These are phyloP conservation scores for Blastocystis sp. DNA, from an alignment of 352 stramenopile species.

Conservation along the genomic window DNA sequence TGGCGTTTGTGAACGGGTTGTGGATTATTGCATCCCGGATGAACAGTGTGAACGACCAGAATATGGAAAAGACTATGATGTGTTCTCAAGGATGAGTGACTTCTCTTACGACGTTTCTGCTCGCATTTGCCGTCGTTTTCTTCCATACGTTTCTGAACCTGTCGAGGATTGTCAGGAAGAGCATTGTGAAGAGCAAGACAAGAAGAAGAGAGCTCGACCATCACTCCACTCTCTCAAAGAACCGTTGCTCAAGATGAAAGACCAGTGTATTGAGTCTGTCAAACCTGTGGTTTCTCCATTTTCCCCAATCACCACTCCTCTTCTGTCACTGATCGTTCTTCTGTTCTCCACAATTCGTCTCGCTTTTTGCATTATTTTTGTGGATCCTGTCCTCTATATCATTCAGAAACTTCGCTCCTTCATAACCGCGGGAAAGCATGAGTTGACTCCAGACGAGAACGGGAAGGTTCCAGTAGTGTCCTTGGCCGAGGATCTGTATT, in stretches of 20 bases:
- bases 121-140: constrained; percentile 16
- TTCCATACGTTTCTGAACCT: constrained; percentile 2
- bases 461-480: not conserved
- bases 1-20: constrained; percentile 13
- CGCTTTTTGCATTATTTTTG: not conserved
- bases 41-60: constrained; percentile 8
- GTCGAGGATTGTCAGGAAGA: not conserved
- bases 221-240: not conserved
- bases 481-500: not conserved
- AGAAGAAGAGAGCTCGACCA: not conserved
- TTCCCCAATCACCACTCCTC: not conserved
- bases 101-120: constrained; percentile 10
- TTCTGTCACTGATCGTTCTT: constrained; percentile 1
- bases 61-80: not conserved
- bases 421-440: not conserved
- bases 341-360: constrained; percentile 13
- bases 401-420: not conserved
- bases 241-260: constrained; percentile 2
- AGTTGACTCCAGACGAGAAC: not conserved
- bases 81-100: constrained; percentile 12
- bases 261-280: constrained; percentile 4
- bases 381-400: not conserved
- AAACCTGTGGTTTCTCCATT: constrained; percentile 15
- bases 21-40: constrained; percentile 46
- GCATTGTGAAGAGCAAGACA: not conserved